A percentile compares a stretch with the other conserved stretches of the same genome.
Evolutionary conservation across 2,329 filamentous ascomycete species (phyloP).

Genomic region (Ascochyta clinopodiicola): DNA sequence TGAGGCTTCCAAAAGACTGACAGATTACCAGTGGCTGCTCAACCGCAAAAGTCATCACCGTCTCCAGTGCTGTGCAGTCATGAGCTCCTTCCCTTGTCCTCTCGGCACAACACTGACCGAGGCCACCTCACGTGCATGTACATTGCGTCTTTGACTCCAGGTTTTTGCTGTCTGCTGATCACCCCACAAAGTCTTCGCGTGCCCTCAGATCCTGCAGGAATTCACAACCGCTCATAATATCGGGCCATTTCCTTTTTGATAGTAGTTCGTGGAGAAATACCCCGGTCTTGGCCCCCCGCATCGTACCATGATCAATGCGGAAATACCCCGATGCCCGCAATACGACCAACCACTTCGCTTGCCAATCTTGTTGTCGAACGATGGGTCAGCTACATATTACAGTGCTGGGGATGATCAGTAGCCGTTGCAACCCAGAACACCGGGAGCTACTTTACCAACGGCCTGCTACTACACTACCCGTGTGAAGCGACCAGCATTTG

Average conservation of each 20-base stretch:
- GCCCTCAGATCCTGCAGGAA: conserved; percentile 1
- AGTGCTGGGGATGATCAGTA: conserved; percentile 18
- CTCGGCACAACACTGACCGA: conserved; percentile 2
- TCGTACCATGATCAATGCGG: conserved; percentile 22
- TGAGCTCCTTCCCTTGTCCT: background rate
- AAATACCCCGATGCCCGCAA: conserved; percentile 37
- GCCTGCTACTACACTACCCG: conserved; percentile 2
- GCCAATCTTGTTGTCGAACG: conserved; percentile 19
- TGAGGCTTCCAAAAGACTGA: too few relatives aligned
- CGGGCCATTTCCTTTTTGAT: conserved; percentile 16
- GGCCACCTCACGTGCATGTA: background rate
- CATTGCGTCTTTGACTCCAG: background rate
- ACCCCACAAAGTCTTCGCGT: background rate
- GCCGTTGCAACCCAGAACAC: conserved; percentile 7
- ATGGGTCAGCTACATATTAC: conserved; percentile 33
- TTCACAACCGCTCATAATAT: conserved; percentile 4
- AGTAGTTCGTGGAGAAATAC: conserved; percentile 23
- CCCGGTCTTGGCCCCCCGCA: conserved; percentile 30
- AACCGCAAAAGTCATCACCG: too few relatives aligned
- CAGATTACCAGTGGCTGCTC: too few relatives aligned
- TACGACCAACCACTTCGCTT: conserved; percentile 18
- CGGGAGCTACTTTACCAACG: conserved; percentile 10
- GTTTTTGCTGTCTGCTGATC: background rate
- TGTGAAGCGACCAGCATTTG: conserved; percentile 4
- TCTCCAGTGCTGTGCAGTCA: background rate